Evolutionary conservation across 495 filamentous ascomycete genomes (phyloP).

Genomic region (Penicillium lagena): DNA sequence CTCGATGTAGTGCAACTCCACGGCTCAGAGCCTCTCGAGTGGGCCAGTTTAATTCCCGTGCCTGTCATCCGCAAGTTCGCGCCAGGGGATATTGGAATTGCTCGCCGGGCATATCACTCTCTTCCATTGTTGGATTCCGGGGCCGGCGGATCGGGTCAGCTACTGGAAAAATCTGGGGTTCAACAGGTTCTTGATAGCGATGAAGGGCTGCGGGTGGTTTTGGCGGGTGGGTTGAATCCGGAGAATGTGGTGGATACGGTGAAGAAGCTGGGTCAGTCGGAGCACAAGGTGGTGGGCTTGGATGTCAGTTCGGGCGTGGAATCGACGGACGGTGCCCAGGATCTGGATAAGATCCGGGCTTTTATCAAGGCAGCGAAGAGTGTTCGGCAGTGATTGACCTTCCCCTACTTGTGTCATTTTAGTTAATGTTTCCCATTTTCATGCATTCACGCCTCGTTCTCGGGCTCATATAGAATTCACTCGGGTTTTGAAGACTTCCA

Average conservation of each 20-base stretch:
- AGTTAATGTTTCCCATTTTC: background rate
- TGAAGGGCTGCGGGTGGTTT: slow-evolving; percentile 56
- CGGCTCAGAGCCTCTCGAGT: slow-evolving; percentile 86
- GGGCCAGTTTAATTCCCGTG: slow-evolving; percentile 78
- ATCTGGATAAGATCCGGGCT: slow-evolving; percentile 69
- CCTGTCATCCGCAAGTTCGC: slow-evolving; percentile 83
- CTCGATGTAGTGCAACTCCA: slow-evolving; percentile 95
- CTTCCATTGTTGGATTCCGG: slow-evolving; percentile 82
- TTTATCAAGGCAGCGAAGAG: slow-evolving; percentile 74
- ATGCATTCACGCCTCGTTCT: background rate
- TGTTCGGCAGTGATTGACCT: slow-evolving; percentile 14
- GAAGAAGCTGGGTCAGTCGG: slow-evolving; percentile 45
- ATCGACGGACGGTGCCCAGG: slow-evolving; percentile 65
- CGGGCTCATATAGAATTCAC: no score
- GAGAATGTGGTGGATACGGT: slow-evolving; percentile 66
- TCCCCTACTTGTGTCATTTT: background rate
- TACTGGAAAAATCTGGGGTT: slow-evolving; percentile 61
- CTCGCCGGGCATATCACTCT: slow-evolving; percentile 71
- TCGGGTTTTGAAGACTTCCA: no score
- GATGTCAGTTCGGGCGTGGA: slow-evolving; percentile 96
- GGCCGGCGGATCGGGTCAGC: slow-evolving; percentile 70
- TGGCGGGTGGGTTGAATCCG: slow-evolving; percentile 78
- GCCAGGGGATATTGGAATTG: slow-evolving; percentile 63
- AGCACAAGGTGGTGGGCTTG: slow-evolving; percentile 64
- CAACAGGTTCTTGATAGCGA: slow-evolving; percentile 56